Evolutionary conservation across 495 filamentous ascomycete genomes (phyloP), one percentile per base, ranked within the genome.

Genomic region (Penicillium silybi): DNA sequence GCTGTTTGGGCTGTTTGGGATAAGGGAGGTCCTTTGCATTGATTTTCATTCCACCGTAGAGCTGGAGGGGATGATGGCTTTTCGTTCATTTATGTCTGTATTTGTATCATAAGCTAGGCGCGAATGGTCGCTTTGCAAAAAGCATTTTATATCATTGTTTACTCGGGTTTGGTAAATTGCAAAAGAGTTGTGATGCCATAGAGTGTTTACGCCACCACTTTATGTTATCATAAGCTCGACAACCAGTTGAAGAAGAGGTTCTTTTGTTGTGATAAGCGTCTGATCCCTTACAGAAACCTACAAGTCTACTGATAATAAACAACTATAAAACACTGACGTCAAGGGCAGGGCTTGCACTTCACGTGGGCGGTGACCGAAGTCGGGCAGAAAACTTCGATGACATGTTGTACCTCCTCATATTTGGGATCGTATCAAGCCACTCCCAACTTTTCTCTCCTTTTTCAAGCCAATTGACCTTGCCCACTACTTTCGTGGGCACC

Each of bases 401-500:
- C 49, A 46, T 54, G 18, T 50, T 50, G 22, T 20, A 54, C 44
- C 27, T 35, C 39, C 18, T 19, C 25, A 39, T 40, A 27, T 19
- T 50, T 46, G 15, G 3, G 26, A 39, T 17, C 23, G 40, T 27
- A 23, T 29, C 29, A 41, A 25, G 41, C 40, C 35, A 48, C 43
- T 52, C 54, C 46, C 26, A 46, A 1, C n/a, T 13, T 10, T 52
- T 46, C 38, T 56, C 40, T 50, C 53, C 49, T 47, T 22, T 46
- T 34, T 46, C 32, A 27, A 53, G 29, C 20, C 49, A 26, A 57
- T 64, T 58, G 50, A 60, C 37, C 37, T 50, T 54, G 58, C 48
- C 66, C 70, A 61, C 64, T 46, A 37, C n/a, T 3, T 2, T 41
- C 41, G 59, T 70, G 70, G 70, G 57, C 65, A 43, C 38, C 61